Conservation (phyloP, 306 rosid species). For the Dicorynia guianensis region DNA sequence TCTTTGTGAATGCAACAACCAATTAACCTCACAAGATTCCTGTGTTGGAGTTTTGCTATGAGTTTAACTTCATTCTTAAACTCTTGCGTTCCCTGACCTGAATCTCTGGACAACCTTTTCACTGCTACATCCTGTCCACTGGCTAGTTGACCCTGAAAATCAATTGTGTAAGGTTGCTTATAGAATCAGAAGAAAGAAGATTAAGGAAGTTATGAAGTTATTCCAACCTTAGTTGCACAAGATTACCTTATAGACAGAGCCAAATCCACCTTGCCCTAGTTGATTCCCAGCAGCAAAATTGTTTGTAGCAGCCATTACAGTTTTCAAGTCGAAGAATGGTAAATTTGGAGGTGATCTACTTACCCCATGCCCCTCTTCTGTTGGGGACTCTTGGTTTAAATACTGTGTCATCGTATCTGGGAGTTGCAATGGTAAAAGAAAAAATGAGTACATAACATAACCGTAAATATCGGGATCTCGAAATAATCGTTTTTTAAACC, state of each 20-base stretch:
- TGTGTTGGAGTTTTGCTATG: constrained; percentile 21
- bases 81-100: constrained; percentile 9
- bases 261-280: constrained; percentile 54
- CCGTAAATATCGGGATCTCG: no score
- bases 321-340: constrained; percentile 12
- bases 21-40: constrained; percentile 14
- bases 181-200: neutral
- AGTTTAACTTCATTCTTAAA: constrained; percentile 25
- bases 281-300: constrained; percentile 34
- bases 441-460: no score
- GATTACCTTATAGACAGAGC: constrained; percentile 48
- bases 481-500: no score
- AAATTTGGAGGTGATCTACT: neutral
- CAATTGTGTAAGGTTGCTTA: neutral
- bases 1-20: constrained; percentile 17
- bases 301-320: constrained; percentile 27
- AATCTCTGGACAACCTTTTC: constrained; percentile 4
- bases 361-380: neutral
- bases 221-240: no score
- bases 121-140: constrained; percentile 47
- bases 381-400: neutral
- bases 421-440: neutral
- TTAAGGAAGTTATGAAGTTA: neutral
- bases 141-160: constrained; percentile 36
- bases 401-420: neutral